These are phyloP conservation scores for Tricholoma sp. DNA, from an alignment of 768 basidiomycete genomes.

Conservation along the genomic window DNA sequence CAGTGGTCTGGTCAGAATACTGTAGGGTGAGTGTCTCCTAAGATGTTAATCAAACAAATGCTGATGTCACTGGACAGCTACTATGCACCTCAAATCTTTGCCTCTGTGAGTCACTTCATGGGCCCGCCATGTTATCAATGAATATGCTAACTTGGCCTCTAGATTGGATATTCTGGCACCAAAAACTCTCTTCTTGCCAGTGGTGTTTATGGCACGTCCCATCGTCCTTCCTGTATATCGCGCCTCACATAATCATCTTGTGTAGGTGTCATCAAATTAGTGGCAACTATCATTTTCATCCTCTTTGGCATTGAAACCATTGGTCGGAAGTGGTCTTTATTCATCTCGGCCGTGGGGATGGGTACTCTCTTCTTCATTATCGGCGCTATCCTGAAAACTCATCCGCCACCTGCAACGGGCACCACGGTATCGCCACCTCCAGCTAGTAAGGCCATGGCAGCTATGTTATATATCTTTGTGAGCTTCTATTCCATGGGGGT, in stretches of 20 bases:
- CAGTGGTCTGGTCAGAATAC: slow-evolving; percentile 87
- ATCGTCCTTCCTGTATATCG: no score
- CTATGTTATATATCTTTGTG: slow-evolving; percentile 80
- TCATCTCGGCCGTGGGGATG: slow-evolving; percentile 79
- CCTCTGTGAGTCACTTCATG: slow-evolving; percentile 26
- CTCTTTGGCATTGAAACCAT: slow-evolving; percentile 64
- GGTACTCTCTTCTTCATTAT: slow-evolving; percentile 77
- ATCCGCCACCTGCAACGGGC: slow-evolving; percentile 44
- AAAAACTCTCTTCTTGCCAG: slow-evolving; percentile 64
- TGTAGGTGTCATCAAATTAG: slow-evolving; percentile 54
- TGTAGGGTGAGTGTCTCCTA: slow-evolving; percentile 39
- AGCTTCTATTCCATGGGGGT: slow-evolving; percentile 84
- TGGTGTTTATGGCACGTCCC: slow-evolving; percentile 50
- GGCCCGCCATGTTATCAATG: background rate
- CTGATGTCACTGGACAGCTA: slow-evolving; percentile 32
- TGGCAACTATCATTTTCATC: slow-evolving; percentile 63
- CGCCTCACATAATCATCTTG: background rate
- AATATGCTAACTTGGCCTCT: background rate
- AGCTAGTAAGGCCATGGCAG: slow-evolving; percentile 77
- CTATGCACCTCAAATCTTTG: slow-evolving; percentile 73
- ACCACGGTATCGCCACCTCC: slow-evolving; percentile 30
- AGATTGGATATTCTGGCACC: slow-evolving; percentile 59
- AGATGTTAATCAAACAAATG: background rate
- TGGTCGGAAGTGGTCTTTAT: slow-evolving; percentile 64
- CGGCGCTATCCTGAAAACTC: slow-evolving; percentile 77